Evolutionary conservation across 2,329 filamentous ascomycete genomes (phyloP).

Genomic region (Diaporthe helianthi): DNA sequence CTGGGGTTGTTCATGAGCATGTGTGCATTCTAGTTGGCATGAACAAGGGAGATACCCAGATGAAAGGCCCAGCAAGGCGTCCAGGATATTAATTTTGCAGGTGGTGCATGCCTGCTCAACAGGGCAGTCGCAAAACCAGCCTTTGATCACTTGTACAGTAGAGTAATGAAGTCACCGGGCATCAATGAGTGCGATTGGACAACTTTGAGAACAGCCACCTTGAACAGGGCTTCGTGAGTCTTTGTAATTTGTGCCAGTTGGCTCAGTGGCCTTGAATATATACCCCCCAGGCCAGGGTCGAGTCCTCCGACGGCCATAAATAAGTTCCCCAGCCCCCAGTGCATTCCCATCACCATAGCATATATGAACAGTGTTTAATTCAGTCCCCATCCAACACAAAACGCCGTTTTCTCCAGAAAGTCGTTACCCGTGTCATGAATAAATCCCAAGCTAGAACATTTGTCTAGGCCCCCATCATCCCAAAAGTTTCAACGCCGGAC

Average conservation of each 20-base stretch:
- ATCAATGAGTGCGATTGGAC: neutral
- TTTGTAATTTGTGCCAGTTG: neutral
- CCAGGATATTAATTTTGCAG: neutral
- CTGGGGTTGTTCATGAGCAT: slow-evolving; percentile 1
- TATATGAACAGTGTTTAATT: neutral
- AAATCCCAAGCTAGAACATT: slow-evolving; percentile 18
- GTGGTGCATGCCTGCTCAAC: neutral
- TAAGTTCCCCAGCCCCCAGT: neutral
- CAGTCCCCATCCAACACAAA: neutral
- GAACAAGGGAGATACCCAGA: slow-evolving; percentile 18
- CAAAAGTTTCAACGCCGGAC: slow-evolving; percentile 18
- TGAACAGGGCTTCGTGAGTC: neutral
- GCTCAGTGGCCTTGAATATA: neutral
- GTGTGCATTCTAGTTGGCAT: neutral
- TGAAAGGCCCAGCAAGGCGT: slow-evolving; percentile 20
- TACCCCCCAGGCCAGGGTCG: neutral
- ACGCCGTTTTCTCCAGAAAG: slow-evolving; percentile 12
- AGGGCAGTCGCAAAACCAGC: neutral
- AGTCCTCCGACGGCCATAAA: slow-evolving; percentile 1
- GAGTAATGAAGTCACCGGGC: neutral
- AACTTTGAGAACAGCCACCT: neutral
- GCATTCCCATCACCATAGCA: neutral
- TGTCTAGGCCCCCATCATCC: slow-evolving; percentile 22
- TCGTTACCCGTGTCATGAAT: slow-evolving; percentile 9
- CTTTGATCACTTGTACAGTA: neutral